Conservation (phyloP, 2,329 filamentous ascomycete genomes). For the Geosmithia flava region DNA sequence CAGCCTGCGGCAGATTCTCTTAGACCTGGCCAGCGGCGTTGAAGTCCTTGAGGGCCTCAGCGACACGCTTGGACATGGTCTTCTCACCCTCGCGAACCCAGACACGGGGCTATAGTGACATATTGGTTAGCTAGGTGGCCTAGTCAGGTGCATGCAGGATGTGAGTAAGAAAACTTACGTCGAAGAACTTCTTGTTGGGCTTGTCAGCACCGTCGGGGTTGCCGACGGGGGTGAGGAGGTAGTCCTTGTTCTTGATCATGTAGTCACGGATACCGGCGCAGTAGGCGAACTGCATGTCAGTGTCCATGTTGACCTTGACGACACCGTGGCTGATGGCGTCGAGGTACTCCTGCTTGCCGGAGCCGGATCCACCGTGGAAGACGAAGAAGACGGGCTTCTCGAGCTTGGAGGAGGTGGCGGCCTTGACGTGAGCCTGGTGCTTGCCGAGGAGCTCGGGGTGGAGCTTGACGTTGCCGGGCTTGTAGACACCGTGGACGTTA, state of each 20-base stretch:
- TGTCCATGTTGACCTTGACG: slow-evolving; percentile 99
- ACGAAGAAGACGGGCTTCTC: slow-evolving; percentile 97
- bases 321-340: slow-evolving; percentile 88
- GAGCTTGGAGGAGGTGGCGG: slow-evolving; percentile 58
- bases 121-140: slow-evolving; percentile 2
- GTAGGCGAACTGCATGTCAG: slow-evolving; percentile 95
- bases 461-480: slow-evolving; percentile 93
- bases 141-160: too few species aligned
- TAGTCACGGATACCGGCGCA: slow-evolving; percentile 87
- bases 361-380: slow-evolving; percentile 97
- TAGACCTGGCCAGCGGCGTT: slow-evolving; percentile 37
- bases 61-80: slow-evolving; percentile 77
- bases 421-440: slow-evolving; percentile 87
- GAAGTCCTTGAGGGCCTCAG: slow-evolving; percentile 81
- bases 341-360: slow-evolving; percentile 77
- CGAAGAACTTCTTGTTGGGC: slow-evolving; percentile 95
- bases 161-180: too few species aligned
- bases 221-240: slow-evolving; percentile 74
- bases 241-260: slow-evolving; percentile 89
- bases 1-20: slow-evolving; percentile 1
- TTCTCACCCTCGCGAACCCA: slow-evolving; percentile 97
- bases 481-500: slow-evolving; percentile 99
- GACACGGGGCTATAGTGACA: slow-evolving; percentile 55
- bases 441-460: slow-evolving; percentile 92
- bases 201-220: slow-evolving; percentile 95